These are phyloP conservation scores for Lepidopterella palustris DNA, from an alignment of 495 filamentous ascomycete species.

Conservation along the genomic window DNA sequence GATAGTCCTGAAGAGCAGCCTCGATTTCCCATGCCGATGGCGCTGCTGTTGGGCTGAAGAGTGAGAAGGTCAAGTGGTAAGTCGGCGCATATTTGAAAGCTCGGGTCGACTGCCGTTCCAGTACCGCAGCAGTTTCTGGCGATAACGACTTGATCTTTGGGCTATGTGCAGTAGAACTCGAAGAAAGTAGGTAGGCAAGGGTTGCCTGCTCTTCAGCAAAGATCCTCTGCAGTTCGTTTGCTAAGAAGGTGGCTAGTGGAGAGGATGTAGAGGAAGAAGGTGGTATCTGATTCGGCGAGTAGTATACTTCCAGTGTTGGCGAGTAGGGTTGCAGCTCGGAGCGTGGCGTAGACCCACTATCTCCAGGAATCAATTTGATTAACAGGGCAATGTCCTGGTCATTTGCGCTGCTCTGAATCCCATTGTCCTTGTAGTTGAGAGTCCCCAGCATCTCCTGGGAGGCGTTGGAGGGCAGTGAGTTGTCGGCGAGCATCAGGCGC, in stretches of 20 bases:
- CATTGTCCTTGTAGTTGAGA: background rate
- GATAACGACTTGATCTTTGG: conserved; percentile 35
- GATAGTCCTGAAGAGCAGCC: conserved; percentile 69
- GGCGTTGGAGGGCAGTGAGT: conserved; percentile 27
- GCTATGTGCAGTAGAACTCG: conserved; percentile 26
- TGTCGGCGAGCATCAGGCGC: conserved; percentile 60
- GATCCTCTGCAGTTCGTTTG: conserved; percentile 65
- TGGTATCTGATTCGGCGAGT: conserved; percentile 67
- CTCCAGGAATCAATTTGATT: conserved; percentile 61
- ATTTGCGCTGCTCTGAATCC: conserved; percentile 20
- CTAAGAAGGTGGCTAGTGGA: conserved; percentile 71
- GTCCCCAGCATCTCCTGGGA: conserved; percentile 17
- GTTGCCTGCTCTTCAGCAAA: conserved; percentile 88
- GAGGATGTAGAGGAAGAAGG: conserved; percentile 63
- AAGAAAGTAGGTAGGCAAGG: conserved; percentile 73
- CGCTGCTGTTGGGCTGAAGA: conserved; percentile 70
- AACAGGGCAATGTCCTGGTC: conserved; percentile 55
- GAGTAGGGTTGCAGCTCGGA: conserved; percentile 61
- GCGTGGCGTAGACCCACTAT: conserved; percentile 45
- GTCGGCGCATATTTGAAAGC: conserved; percentile 88
- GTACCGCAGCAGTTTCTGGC: conserved; percentile 45
- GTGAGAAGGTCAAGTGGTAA: conserved; percentile 92
- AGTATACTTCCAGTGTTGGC: conserved; percentile 70
- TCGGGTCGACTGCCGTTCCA: conserved; percentile 60
- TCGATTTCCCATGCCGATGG: conserved; percentile 93